Base-by-base conservation (phyloP, 2,329 filamentous ascomycete species). In the Sclerotinia borealis region DNA sequence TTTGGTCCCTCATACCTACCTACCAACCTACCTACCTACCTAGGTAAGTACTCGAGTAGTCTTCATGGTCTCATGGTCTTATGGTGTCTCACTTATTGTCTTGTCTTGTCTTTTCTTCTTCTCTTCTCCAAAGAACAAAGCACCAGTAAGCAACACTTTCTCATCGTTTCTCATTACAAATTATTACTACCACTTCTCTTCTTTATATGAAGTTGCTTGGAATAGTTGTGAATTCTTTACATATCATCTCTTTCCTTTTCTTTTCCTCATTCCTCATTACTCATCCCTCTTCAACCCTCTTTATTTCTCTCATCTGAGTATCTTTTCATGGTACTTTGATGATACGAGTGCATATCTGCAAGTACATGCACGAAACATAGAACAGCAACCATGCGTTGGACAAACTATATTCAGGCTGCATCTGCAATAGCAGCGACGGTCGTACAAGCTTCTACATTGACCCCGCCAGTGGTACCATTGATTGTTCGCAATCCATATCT, bases 401-500 rank as follows among this genome's bases (percentile, higher is more conserved):
- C 70, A 61, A 67, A 65, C 29, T 70, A 60, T 47, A 29, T 72
- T 27, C 52, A 68, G 55, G 72, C 73, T 64, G 68, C 69, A 50
- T 73, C 74, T 64, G 51, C 66, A 49, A 61, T 65, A 48, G 64
- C 65, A 29, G 59, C 60, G 11, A 55, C 51, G 17, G 61, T 76
- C 50, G 77, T 75, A 67, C 69, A 77, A 68, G 82, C 81, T 52
- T 85, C 82, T 37, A 80, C 77, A 5, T 76, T 86, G 50, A 83
- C 79, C 2, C 83, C 84, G 8, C 81, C 82, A 3, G 82, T 85
- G 9, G 70, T 86, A 47, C 84, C 84, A 10, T 75, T 86, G 63
- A 77, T 83, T 63, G 84, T 86, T 31, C 79, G 84, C 48, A 85
- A 83, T 68, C 84, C 84, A 9, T 86, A 86, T 68, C 72, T 86